Conservation (phyloP, 805 yeast genomes). For the Saturnispora hagleri region DNA sequence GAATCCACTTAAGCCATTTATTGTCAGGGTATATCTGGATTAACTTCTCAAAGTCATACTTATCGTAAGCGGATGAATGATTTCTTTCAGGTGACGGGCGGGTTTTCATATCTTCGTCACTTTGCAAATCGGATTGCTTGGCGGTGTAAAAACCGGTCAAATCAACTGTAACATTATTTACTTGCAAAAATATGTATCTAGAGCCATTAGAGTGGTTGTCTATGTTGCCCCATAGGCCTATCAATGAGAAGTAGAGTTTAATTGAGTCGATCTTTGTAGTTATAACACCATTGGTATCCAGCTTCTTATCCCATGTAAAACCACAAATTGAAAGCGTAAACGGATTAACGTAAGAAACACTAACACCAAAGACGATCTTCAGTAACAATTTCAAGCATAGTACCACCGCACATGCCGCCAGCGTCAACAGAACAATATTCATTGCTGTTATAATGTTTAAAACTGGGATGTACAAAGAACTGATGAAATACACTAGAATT, state of each 20-base stretch:
- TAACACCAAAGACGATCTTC: not conserved
- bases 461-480: not conserved
- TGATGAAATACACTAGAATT: not conserved
- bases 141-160: not conserved
- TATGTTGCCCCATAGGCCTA: conserved; percentile 1
- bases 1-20: conserved; percentile 7
- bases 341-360: conserved; percentile 5
- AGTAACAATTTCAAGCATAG: not conserved
- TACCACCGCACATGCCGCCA: not conserved
- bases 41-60: conserved; percentile 14
- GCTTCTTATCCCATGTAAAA: not conserved
- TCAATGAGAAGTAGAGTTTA: conserved; percentile 5
- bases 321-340: conserved; percentile 4
- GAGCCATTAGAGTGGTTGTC: not conserved
- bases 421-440: not conserved
- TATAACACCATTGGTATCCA: not conserved
- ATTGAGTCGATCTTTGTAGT: not conserved
- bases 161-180: not conserved
- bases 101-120: not conserved
- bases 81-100: not conserved
- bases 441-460: not conserved
- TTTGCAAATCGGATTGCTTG: not conserved
- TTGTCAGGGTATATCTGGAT: conserved; percentile 15
- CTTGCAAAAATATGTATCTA: not conserved
- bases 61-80: not conserved